Conservation (phyloP, 352 stramenopile species). For the Pythium dissotocum region DNA sequence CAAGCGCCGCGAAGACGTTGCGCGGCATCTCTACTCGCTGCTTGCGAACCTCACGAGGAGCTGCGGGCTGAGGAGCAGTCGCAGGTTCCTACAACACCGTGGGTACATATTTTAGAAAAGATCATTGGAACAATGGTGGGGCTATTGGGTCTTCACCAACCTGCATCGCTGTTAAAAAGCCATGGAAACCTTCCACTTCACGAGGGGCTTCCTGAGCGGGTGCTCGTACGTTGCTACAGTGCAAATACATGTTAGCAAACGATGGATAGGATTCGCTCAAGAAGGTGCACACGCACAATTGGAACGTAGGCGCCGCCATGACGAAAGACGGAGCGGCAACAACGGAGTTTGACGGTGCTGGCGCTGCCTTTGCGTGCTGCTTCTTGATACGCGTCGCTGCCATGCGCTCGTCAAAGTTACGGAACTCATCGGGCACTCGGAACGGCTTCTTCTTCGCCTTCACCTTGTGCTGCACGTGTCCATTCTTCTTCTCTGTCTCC, state of each 20-base stretch:
- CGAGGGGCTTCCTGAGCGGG: slow-evolving; percentile 20
- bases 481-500: slow-evolving; percentile 39
- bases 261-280: neutral
- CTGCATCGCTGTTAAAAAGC: slow-evolving; percentile 65
- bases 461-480: slow-evolving; percentile 25
- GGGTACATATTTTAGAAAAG: neutral
- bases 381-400: slow-evolving; percentile 35
- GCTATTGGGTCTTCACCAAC: slow-evolving; percentile 18
- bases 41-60: slow-evolving; percentile 23
- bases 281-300: slow-evolving; percentile 48
- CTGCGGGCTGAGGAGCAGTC: slow-evolving; percentile 10
- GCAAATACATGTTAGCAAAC: neutral
- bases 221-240: slow-evolving; percentile 8
- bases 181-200: slow-evolving; percentile 69
- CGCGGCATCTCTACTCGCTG: slow-evolving; percentile 37
- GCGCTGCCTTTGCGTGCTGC: slow-evolving; percentile 26
- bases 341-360: slow-evolving; percentile 27
- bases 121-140: neutral
- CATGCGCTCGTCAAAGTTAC: slow-evolving; percentile 82
- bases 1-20: slow-evolving; percentile 69
- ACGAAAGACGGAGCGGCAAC: slow-evolving; percentile 60
- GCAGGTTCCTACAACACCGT: slow-evolving; percentile 8
- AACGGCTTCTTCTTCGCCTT: slow-evolving; percentile 35
- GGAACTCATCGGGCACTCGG: slow-evolving; percentile 57
- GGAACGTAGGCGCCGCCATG: slow-evolving; percentile 64